These are phyloP conservation scores for Pinus albicaulis DNA, from an alignment of 75 land plant species.

Conservation along the genomic window DNA sequence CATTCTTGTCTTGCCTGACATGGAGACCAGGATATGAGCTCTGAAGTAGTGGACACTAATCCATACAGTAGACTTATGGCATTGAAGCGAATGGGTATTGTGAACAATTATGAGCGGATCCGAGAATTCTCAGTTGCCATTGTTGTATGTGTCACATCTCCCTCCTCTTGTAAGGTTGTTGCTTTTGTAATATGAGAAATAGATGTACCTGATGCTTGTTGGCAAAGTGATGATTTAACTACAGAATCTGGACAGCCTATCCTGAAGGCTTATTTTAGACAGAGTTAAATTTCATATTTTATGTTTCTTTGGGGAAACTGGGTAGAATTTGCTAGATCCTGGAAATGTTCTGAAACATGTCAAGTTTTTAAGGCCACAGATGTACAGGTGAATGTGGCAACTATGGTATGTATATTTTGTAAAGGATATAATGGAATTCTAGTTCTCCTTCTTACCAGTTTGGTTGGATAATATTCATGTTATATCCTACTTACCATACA, in stretches of 20 bases:
- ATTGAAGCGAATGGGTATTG: constrained; percentile 96
- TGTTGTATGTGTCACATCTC: constrained; percentile 53
- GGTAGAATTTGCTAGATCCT: background rate
- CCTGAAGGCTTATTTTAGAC: background rate
- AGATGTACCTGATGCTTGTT: background rate
- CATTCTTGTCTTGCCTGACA: background rate
- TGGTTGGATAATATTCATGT: too few species aligned
- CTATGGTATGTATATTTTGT: background rate
- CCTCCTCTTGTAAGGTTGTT: constrained; percentile 2
- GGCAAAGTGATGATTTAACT: background rate
- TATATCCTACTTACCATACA: too few species aligned
- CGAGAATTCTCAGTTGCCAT: constrained; percentile 96
- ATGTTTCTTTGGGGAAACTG: background rate
- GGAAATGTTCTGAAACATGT: background rate
- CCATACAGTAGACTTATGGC: constrained; percentile 99
- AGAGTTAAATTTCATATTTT: background rate
- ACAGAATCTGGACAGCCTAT: background rate
- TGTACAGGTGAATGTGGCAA: background rate
- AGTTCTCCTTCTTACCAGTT: background rate
- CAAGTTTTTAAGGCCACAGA: background rate
- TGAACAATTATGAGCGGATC: constrained; percentile 82
- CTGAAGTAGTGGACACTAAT: constrained; percentile 90
- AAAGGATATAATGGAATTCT: background rate
- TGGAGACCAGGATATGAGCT: constrained; percentile 80
- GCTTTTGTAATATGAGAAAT: background rate